A percentile compares a stretch with the other conserved stretches of the same genome.
These are phyloP conservation scores for Carex scoparia DNA, from an alignment of 176 grass and related monocot species.

Conservation along the genomic window DNA sequence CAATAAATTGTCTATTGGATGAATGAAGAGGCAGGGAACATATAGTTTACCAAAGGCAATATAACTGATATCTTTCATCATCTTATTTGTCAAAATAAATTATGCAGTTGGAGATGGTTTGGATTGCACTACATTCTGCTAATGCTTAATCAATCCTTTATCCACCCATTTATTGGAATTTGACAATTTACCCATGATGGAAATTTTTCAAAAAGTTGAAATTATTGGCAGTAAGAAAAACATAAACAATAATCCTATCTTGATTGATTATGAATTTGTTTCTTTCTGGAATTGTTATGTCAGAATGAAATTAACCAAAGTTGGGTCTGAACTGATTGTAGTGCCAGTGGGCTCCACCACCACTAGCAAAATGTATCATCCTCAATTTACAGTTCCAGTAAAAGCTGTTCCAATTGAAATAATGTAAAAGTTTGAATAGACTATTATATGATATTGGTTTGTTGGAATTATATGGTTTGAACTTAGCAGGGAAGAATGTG, in stretches of 20 bases:
- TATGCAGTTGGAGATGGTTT: background rate
- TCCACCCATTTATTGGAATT: conserved; percentile 2
- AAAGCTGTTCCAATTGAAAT: background rate
- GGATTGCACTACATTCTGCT: background rate
- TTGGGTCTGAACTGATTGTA: background rate
- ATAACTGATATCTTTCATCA: background rate
- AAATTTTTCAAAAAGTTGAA: background rate
- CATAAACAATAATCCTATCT: background rate
- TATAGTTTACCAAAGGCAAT: background rate
- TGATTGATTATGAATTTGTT: background rate
- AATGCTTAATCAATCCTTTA: conserved; percentile 4
- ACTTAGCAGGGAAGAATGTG: background rate
- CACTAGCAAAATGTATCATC: background rate
- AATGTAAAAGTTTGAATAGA: background rate
- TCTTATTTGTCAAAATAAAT: background rate
- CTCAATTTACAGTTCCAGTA: background rate
- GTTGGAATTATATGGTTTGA: background rate
- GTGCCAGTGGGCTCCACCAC: background rate
- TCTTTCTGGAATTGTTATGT: background rate
- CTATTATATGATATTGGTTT: background rate
- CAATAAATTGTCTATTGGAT: background rate
- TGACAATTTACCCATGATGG: background rate
- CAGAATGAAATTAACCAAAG: background rate
- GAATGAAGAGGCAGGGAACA: background rate
- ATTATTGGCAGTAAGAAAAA: background rate